phyloP scores from a whole-genome alignment of 129 eudicot genomes.

The Saposhnikovia divaricata region DNA sequence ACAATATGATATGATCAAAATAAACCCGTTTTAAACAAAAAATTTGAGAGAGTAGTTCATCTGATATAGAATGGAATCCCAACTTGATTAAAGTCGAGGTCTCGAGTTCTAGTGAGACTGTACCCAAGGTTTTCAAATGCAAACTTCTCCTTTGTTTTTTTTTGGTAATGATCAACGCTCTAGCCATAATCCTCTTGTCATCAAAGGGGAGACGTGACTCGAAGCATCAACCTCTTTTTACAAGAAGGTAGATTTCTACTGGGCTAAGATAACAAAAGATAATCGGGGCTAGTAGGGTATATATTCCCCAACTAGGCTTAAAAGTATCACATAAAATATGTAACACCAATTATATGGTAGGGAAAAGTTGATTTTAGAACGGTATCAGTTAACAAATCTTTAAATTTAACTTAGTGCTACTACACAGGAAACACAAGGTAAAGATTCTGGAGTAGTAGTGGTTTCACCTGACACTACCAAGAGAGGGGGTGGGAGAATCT shows the following conservation, averaged over 20 bases:
- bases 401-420: not conserved
- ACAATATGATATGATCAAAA: not conserved
- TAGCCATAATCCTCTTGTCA: not conserved
- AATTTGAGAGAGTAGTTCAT: not conserved
- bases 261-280: too few species aligned
- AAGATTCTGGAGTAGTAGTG: not conserved
- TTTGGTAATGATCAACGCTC: not conserved
- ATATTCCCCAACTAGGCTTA: not conserved
- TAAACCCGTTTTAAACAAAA: not conserved
- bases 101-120: not conserved
- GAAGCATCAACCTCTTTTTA: not conserved
- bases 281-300: not conserved
- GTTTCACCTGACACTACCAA: not conserved
- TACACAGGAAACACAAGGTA: not conserved
- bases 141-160: too few species aligned
- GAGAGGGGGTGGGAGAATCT: constrained; percentile 6
- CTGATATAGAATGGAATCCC: not conserved
- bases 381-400: not conserved
- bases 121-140: too few species aligned
- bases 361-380: not conserved
- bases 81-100: too few species aligned
- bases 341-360: too few species aligned
- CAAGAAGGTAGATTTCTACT: constrained; percentile 16
- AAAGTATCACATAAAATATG: too few species aligned
- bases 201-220: not conserved